phyloP scores from a whole-genome alignment of 371 early-diverging fungal species.

The Lichtheimia hyalospora region DNA sequence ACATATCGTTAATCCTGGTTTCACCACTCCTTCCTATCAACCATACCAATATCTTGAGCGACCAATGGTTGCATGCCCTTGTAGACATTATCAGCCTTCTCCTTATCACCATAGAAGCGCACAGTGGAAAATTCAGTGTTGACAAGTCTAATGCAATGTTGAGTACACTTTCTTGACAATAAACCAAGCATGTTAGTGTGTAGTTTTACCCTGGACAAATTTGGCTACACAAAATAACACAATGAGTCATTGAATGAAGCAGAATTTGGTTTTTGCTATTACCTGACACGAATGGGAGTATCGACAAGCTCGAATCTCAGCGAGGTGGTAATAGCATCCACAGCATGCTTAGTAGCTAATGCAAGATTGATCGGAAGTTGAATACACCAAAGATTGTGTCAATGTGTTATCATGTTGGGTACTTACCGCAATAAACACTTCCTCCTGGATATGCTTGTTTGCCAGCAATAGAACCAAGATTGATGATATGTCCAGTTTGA shows the following conservation, averaged over 20 bases:
- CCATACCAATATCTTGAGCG: constrained; percentile 66
- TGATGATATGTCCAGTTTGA: constrained; percentile 82
- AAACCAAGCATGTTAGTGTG: too few relatives aligned
- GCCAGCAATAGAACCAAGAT: constrained; percentile 85
- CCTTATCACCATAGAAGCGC: constrained; percentile 81
- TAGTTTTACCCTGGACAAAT: too few relatives aligned
- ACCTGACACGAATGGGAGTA: constrained; percentile 70
- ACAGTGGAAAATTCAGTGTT: constrained; percentile 93
- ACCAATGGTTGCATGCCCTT: constrained; percentile 75
- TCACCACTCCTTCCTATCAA: background rate
- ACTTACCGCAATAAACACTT: constrained; percentile 77
- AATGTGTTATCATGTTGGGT: background rate
- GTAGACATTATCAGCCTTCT: constrained; percentile 78
- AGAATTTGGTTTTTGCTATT: background rate
- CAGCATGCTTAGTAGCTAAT: constrained; percentile 85
- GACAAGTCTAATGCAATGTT: constrained; percentile 78
- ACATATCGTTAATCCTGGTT: background rate
- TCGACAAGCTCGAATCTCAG: constrained; percentile 80
- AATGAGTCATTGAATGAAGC: background rate
- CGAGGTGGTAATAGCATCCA: constrained; percentile 79
- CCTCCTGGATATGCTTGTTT: constrained; percentile 74
- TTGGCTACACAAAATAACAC: too few relatives aligned
- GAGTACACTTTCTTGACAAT: too few relatives aligned
- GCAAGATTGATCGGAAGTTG: constrained; percentile 1
- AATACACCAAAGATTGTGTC: background rate